These are phyloP conservation scores for Sporothrix dimorphospora DNA, from an alignment of 2,329 filamentous ascomycete genomes.

Conservation along the genomic window DNA sequence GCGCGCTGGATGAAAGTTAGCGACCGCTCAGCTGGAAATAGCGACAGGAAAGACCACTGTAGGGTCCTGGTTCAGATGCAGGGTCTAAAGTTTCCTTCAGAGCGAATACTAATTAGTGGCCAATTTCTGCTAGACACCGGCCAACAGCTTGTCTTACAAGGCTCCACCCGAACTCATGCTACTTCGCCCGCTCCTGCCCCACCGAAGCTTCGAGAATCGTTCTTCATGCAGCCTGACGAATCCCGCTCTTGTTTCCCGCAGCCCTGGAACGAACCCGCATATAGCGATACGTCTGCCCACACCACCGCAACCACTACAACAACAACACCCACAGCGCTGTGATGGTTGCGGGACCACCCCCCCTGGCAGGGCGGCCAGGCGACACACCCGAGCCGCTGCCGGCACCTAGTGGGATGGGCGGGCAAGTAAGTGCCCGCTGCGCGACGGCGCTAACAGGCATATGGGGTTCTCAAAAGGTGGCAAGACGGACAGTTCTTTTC, in stretches of 20 bases:
- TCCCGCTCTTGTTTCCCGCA: conserved; percentile 1
- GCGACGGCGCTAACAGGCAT: conserved; percentile 13
- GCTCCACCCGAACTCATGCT: background rate
- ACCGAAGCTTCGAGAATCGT: conserved; percentile 53
- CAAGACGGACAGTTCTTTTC: background rate
- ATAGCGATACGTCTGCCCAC: conserved; percentile 25
- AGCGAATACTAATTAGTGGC: background rate
- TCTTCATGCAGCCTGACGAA: conserved; percentile 11
- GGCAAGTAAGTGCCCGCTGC: conserved; percentile 1
- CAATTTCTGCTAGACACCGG: background rate
- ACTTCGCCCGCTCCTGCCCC: conserved; percentile 33
- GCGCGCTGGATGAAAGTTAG: background rate
- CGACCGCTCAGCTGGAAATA: background rate
- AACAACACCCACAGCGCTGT: background rate
- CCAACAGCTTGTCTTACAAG: background rate
- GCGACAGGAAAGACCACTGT: background rate
- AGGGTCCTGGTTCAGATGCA: background rate
- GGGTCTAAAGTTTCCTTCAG: background rate
- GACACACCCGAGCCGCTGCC: conserved; percentile 29
- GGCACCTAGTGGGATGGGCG: conserved; percentile 19
- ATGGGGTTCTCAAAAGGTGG: background rate
- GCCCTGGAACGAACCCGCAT: conserved; percentile 29
- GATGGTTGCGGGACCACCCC: conserved; percentile 27
- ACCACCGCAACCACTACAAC: background rate
- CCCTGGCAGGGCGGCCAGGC: background rate